Evolutionary conservation across 2,329 filamentous ascomycete genomes (phyloP), one percentile per base, ranked within the genome.

Genomic region (Mollisiaceae sp.): DNA sequence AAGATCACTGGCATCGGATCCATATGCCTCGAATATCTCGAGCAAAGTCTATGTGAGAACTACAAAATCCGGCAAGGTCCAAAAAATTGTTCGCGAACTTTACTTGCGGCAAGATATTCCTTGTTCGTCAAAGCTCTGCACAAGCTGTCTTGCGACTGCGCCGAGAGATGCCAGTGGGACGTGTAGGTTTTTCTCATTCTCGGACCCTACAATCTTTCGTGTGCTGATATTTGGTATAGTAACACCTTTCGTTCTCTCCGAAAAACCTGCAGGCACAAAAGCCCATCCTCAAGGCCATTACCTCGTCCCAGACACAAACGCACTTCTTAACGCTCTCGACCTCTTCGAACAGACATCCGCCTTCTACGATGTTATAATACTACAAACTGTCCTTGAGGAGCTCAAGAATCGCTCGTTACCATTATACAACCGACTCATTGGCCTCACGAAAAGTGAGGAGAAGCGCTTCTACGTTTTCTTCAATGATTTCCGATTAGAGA

Each of bases 381-480:
- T 99, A 64, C 95, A 99, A 78, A 97, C 94, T 1, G 95, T 99
- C 5, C 87, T 99, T 15, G 95, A 99, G 79, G 95, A 99, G 81
- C 86, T 99, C 66, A 92, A 93, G 76, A 97, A 97, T 77, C 88
- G 94, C 72, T 98, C 94, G 14, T 80, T 98, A 67, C 95, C 95
- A 50, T 86, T 99, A 43, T 99, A 98, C 81, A 97, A 97, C 78
- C 91, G 95, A 45, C 83, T 99, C 59, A 88, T 98, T 71, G 89
- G 91, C 24, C 83, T 99, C 69, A 97, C 94, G 45, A 97, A 94
- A 79, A 97, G 94, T 75, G 93, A 97, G 73, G 93, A 97, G 70
- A 99, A 99, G 83, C 89, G 94, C 62, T 98, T 97, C 77, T 97
- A 98, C 75, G 92, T 99, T 60, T 99, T 99, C 78, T 98, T 98